These are phyloP conservation scores for Chytriomyces sp. DNA, from an alignment of 192 early-diverging fungal genomes.

Conservation along the genomic window DNA sequence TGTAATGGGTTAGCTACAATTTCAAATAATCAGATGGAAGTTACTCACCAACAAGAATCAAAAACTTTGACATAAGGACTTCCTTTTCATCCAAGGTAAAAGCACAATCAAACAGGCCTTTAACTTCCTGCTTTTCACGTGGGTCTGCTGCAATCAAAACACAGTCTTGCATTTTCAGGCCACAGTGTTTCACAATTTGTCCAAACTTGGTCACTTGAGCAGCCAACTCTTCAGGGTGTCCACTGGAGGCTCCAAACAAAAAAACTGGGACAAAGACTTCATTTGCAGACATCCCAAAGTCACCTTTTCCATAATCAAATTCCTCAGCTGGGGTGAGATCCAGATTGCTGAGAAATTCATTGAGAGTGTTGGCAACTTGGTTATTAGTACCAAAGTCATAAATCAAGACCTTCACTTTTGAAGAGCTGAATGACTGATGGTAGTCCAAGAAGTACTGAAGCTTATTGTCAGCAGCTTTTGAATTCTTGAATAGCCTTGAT, in stretches of 20 bases:
- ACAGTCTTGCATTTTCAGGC: background rate
- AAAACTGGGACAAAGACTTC: slow-evolving; percentile 24
- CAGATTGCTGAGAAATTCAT: background rate
- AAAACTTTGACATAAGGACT: slow-evolving; percentile 8
- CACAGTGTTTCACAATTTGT: background rate
- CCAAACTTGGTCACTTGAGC: slow-evolving; percentile 8
- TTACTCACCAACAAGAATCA: slow-evolving; percentile 15
- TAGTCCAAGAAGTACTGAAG: background rate
- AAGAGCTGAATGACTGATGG: background rate
- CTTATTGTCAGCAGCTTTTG: no score
- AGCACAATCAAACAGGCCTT: slow-evolving; percentile 6
- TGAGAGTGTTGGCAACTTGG: background rate
- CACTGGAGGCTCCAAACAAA: background rate
- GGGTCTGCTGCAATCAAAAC: slow-evolving; percentile 16
- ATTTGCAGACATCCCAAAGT: slow-evolving; percentile 4
- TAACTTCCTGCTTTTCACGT: background rate
- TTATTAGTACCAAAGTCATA: slow-evolving; percentile 12
- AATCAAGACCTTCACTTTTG: slow-evolving; percentile 1
- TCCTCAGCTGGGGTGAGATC: background rate
- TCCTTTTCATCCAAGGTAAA: background rate
- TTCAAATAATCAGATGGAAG: no score
- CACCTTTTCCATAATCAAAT: background rate
- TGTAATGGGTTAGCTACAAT: no score
- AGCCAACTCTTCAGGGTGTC: background rate
- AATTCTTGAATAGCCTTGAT: no score